Base-by-base conservation (phyloP, 305 asterid genomes). In the Galium porrigens region DNA sequence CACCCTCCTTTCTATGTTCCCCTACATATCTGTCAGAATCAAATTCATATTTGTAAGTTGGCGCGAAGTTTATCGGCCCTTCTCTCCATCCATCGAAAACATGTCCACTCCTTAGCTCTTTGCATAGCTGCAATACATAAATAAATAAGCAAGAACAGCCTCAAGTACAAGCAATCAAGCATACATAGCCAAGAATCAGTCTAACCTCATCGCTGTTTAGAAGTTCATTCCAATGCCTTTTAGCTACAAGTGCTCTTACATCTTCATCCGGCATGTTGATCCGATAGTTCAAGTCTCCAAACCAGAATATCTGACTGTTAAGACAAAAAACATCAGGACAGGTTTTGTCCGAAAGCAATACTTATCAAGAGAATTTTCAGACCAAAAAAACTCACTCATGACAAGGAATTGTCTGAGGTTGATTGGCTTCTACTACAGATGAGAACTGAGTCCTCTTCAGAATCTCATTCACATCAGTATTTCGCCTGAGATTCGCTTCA, bases 61-160 rank as follows among this genome's bases (percentile, higher is more conserved):
- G 98, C 1, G 96, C 85, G 60, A 91, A 91, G 76, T 79, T 78
- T 64, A 91, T 83, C 1, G 17, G 56, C 81, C 96, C 98, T 81
- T 91, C 98, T 67, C 65, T 84, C 96, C 96, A 91, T 51, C 92
- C 96, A 8, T 83, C 84, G 65, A 89, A 91, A 2, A 87, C 95
- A 57, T 74, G 83, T 27, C 98, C 98, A 15, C 75, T 65, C 61
- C 84, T 74, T 22, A 86, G 84, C 72, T 80, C 98, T 67, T 79
- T 81, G 76, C 63, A 76, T 44, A 91, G 73, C 96, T 91, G 88
- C 77, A 37, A 76, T 54, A 36, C 5, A 36, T 7, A 12, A 14
- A 46, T 2, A 54, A 7, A 7, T 22, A 37, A 2, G 18, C 30
- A 54, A 18, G 9, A 39, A 44, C 20, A 22, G 3, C 34, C 6